phyloP scores from a whole-genome alignment of 441 rosid genomes.

The Adansonia madagascariensis region DNA sequence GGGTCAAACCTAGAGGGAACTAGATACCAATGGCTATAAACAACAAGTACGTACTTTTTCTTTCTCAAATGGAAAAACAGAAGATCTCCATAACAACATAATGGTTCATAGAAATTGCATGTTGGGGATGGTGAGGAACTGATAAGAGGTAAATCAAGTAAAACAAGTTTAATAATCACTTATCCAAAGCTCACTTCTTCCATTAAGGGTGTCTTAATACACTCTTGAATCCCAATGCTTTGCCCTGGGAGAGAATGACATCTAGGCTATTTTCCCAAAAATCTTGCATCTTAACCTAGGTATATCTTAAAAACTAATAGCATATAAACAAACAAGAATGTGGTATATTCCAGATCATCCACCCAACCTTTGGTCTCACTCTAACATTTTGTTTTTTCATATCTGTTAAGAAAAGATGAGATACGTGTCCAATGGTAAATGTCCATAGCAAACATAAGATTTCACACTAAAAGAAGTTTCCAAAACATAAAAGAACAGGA shows the following conservation, averaged over 20 bases:
- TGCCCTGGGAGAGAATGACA: neutral
- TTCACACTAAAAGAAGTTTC: neutral
- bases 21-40: neutral
- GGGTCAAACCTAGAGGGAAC: slow-evolving; percentile 24
- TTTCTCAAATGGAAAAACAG: neutral
- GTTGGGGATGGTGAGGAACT: no score
- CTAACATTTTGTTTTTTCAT: neutral
- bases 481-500: neutral
- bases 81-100: neutral
- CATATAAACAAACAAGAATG: neutral
- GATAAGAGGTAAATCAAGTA: neutral
- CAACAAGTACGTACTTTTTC: neutral
- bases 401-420: neutral
- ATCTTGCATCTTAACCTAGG: neutral
- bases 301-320: neutral
- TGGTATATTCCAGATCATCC: slow-evolving; percentile 10
- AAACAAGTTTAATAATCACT: neutral
- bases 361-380: neutral
- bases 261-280: neutral
- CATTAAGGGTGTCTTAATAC: neutral
- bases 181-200: slow-evolving; percentile 2
- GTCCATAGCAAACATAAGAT: neutral
- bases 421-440: neutral
- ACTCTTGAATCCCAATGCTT: neutral
- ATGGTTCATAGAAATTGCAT: neutral